Conservation (phyloP, 352 stramenopile species). For the Phytophthora podocarpi region DNA sequence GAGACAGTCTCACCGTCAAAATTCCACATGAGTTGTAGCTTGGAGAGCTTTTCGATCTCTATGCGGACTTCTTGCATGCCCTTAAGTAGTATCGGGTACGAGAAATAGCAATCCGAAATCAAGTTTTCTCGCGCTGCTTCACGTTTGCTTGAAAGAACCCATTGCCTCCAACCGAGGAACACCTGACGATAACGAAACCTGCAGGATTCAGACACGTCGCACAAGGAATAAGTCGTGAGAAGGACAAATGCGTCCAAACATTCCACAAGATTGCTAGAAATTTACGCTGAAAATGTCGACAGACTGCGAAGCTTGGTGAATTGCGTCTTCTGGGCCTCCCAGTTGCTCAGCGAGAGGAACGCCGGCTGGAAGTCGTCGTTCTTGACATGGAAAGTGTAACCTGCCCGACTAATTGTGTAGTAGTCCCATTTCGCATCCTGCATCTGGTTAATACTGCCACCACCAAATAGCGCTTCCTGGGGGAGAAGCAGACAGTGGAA, state of each 20-base stretch:
- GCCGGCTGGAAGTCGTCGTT: conserved; percentile 44
- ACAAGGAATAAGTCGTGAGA: conserved; percentile 2
- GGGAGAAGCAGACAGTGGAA: too few relatives aligned
- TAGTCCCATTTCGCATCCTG: conserved; percentile 56
- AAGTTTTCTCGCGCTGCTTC: conserved; percentile 49
- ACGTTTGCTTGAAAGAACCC: conserved; percentile 47
- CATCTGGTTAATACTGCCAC: conserved; percentile 32
- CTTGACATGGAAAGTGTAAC: conserved; percentile 70
- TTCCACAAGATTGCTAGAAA: too few relatives aligned
- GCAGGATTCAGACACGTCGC: too few relatives aligned
- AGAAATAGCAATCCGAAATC: conserved; percentile 57
- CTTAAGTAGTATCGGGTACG: conserved; percentile 36
- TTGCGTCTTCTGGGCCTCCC: conserved; percentile 56
- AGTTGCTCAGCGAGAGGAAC: conserved; percentile 51
- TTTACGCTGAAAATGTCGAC: conserved; percentile 59
- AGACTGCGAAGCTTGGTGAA: conserved; percentile 43
- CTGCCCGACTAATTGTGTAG: conserved; percentile 66
- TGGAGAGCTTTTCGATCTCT: conserved; percentile 38
- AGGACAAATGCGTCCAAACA: too few relatives aligned
- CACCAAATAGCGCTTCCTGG: conserved; percentile 29
- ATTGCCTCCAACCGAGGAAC: conserved; percentile 63
- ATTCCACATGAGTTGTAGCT: conserved; percentile 48
- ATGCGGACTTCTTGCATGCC: conserved; percentile 41
- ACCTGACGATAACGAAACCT: conserved; percentile 78
- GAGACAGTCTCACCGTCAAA: conserved; percentile 44